Evolutionary conservation across 2,329 filamentous ascomycete genomes (phyloP), one percentile per base, ranked within the genome.

Genomic region (Pseudogymnoascus sp.): DNA sequence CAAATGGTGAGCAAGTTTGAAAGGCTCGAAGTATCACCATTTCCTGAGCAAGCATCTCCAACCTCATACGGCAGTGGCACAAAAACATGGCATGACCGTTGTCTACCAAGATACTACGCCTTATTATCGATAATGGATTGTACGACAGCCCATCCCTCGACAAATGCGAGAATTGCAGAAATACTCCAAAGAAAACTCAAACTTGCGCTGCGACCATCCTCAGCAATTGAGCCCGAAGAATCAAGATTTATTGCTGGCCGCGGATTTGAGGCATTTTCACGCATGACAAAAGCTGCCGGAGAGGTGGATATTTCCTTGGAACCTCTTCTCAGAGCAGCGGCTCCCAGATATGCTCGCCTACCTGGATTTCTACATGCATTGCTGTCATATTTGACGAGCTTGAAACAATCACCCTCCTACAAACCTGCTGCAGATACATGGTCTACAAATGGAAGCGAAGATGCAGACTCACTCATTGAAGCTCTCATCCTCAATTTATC

Each of bases 211-310:
- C 79, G 84, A 18, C 84, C 86, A 6, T 84, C 84, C 1, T 82
- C 82, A 5, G 80, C 81, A 10, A 75, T 85, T 61, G 79, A 81
- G 1, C 84, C 83, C 2, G 82, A 88, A 66, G 83, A 88, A 71
- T 83, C 85, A n/a, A 81, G 84, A 37, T 91, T 95, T 67, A 89
- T 90, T 60, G 81, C 88, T 64, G 89, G 89, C 8, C 86, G 87
- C 67, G 90, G 89, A 0, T 91, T 95, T 70, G 84, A 84, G 64
- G 84, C 88, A 4, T 90, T 92, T 69, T 79, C 91, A 25, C 80
- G 84, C 59, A 85, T 90, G 80, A 85, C 82, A 61, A 82, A 80
- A 65, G 79, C 81, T 3, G 78, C 83, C n/a, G 82, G 79, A 1
- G 78, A 82, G 11, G 74, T 87, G 5, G 86, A 91, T 65, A 71